phyloP scores from a whole-genome alignment of 768 basidiomycete species.

The Dendrothele bispora region DNA sequence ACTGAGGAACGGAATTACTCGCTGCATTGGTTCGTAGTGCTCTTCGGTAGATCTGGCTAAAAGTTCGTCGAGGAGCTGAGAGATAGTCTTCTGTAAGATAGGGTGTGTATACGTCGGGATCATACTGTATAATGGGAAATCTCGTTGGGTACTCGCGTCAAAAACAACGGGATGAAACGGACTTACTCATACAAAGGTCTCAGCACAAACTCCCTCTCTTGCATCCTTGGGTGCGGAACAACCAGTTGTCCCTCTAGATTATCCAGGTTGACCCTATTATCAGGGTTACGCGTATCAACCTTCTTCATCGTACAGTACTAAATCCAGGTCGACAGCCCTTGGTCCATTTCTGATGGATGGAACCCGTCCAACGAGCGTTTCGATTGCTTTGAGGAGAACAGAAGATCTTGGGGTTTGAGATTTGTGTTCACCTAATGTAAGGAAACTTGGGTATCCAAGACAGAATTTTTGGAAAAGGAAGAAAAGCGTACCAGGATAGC shows the following conservation, averaged over 20 bases:
- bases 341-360: conserved; percentile 85
- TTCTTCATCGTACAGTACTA: conserved; percentile 69
- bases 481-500: conserved; percentile 74
- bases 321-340: conserved; percentile 85
- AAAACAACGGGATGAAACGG: not conserved
- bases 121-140: conserved; percentile 72
- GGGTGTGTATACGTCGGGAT: conserved; percentile 78
- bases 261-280: conserved; percentile 41
- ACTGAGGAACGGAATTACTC: conserved; percentile 70
- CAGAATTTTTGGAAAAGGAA: not conserved
- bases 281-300: conserved; percentile 54
- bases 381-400: conserved; percentile 73
- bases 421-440: conserved; percentile 74
- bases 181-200: conserved; percentile 86
- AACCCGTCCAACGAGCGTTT: conserved; percentile 72
- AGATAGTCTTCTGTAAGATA: conserved; percentile 42
- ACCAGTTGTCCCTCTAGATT: conserved; percentile 69
- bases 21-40: conserved; percentile 66
- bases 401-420: conserved; percentile 55
- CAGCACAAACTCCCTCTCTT: conserved; percentile 91
- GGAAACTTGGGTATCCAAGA: conserved; percentile 1
- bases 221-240: conserved; percentile 79
- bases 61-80: conserved; percentile 44
- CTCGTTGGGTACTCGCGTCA: too few species aligned
- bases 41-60: conserved; percentile 29